Evolutionary conservation across 2,329 filamentous ascomycete species (phyloP).

Genomic region (Xylaria sp.): DNA sequence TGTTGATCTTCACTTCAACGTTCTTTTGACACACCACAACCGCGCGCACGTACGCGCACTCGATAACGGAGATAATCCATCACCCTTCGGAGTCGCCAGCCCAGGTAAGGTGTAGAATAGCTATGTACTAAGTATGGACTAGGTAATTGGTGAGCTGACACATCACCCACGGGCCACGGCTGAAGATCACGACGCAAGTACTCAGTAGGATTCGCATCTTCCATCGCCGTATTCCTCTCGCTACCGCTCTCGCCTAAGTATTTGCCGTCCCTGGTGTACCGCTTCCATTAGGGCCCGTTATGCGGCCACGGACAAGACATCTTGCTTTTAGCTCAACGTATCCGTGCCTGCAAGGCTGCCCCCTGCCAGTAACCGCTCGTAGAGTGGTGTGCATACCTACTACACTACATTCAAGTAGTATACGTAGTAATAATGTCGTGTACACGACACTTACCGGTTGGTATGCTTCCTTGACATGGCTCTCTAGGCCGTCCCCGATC

Average conservation of each 20-base stretch:
- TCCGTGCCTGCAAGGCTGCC: slow-evolving; percentile 13
- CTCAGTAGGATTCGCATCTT: slow-evolving; percentile 9
- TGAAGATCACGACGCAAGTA: not conserved
- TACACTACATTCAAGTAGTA: not conserved
- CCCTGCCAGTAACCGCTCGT: slow-evolving; percentile 12
- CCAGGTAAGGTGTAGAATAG: slow-evolving; percentile 1
- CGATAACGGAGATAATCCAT: not conserved
- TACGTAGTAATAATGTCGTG: slow-evolving; percentile 2
- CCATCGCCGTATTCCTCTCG: slow-evolving; percentile 4
- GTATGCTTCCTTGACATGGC: slow-evolving; percentile 8
- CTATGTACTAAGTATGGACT: not conserved
- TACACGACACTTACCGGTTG: not conserved
- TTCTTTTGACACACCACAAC: not conserved
- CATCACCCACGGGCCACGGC: not conserved
- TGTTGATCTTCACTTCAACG: slow-evolving; percentile 33
- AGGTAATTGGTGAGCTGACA: slow-evolving; percentile 24
- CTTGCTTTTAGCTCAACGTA: slow-evolving; percentile 20
- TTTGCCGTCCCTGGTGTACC: not conserved
- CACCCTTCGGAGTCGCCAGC: slow-evolving; percentile 9
- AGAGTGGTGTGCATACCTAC: not conserved
- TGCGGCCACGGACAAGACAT: slow-evolving; percentile 14
- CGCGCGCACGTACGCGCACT: not conserved
- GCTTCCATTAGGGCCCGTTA: slow-evolving; percentile 7
- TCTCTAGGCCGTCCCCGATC: slow-evolving; percentile 11
- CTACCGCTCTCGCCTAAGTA: slow-evolving; percentile 8